These are phyloP conservation scores for Tricholoma bakamatsutake DNA, from an alignment of 768 basidiomycete species.

Conservation along the genomic window DNA sequence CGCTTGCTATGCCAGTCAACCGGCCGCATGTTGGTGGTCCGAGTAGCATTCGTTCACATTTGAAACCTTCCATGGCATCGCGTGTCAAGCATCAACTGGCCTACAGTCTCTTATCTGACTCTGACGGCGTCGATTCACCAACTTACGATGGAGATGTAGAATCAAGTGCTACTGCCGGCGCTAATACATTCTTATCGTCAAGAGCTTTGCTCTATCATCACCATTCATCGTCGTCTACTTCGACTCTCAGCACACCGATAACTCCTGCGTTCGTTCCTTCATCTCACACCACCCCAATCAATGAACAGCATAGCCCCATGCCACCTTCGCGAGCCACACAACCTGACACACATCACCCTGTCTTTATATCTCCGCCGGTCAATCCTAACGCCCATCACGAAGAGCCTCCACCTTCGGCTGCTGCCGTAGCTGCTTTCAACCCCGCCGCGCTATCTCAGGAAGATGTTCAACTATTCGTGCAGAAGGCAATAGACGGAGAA, in stretches of 20 bases:
- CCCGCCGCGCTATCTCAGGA: slow-evolving; percentile 62
- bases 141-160: slow-evolving; percentile 91
- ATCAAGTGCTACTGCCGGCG: slow-evolving; percentile 59
- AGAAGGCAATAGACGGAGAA: slow-evolving; percentile 69
- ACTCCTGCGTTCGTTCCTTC: slow-evolving; percentile 21
- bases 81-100: slow-evolving; percentile 49
- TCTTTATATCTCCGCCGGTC: slow-evolving; percentile 28
- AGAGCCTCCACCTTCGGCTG: slow-evolving; percentile 37
- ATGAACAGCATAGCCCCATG: slow-evolving; percentile 18
- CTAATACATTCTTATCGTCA: slow-evolving; percentile 31
- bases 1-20: slow-evolving; percentile 29
- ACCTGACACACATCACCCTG: slow-evolving; percentile 22
- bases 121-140: slow-evolving; percentile 75
- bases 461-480: slow-evolving; percentile 78
- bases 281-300: slow-evolving; percentile 18
- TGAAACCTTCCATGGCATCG: slow-evolving; percentile 21
- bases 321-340: slow-evolving; percentile 15
- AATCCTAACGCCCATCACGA: slow-evolving; percentile 23
- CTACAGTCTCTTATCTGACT: slow-evolving; percentile 53
- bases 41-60: slow-evolving; percentile 23
- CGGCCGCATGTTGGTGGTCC: slow-evolving; percentile 19
- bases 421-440: slow-evolving; percentile 41
- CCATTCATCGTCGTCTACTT: slow-evolving; percentile 42
- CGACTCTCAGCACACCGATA: slow-evolving; percentile 46
- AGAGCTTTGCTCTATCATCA: slow-evolving; percentile 28